Evolutionary conservation across 257 asterid genomes (phyloP), one percentile per base, ranked within the genome.

Genomic region (Solanum megistacrolobum): DNA sequence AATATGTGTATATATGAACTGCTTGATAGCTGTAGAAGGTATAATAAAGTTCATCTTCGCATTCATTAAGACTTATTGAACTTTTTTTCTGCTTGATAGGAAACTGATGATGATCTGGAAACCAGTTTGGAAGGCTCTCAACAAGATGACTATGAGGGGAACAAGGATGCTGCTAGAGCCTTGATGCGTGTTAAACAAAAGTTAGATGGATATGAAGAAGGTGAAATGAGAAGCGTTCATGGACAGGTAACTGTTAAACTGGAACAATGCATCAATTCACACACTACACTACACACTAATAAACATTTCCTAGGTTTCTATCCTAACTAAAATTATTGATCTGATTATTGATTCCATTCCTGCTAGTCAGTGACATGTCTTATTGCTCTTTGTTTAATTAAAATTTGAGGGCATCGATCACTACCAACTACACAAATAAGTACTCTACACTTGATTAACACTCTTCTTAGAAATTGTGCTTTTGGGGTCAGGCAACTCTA

Each of bases 141-240:
- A 73, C 96, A 92, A 87, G 98, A 95, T 73, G 96, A 88, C 86
- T 93, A 92, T 87, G 98, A 94, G 91, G 99, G 99, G 88, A 97
- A 97, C 87, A 96, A 96, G 92, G 99, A 97, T 92, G 98, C 98
- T 68, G 98, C 98, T n/a, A 94, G 99, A 91, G 98, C 99, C 88
- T 91, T 97, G 91, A 88, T 97, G 92, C 98, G 98, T 31, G 99
- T 97, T 84, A 97, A 97, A 92, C 99, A 97, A 92, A 97, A 97
- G 95, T 94, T 97, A 88, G 99, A 97, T 92, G 99, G 99, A 86
- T 96, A 96, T 88, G 99, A 97, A 94, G 98, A 95, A 83, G 98
- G 99, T 78, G 99, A 97, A 93, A 93, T 97, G 96, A 96, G 98
- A 91, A 97, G 99, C 69, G 93, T 94, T 58, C 95, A 92, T 88